Conservation (phyloP, 352 stramenopile species). For the Phytophthora ramorum region DNA sequence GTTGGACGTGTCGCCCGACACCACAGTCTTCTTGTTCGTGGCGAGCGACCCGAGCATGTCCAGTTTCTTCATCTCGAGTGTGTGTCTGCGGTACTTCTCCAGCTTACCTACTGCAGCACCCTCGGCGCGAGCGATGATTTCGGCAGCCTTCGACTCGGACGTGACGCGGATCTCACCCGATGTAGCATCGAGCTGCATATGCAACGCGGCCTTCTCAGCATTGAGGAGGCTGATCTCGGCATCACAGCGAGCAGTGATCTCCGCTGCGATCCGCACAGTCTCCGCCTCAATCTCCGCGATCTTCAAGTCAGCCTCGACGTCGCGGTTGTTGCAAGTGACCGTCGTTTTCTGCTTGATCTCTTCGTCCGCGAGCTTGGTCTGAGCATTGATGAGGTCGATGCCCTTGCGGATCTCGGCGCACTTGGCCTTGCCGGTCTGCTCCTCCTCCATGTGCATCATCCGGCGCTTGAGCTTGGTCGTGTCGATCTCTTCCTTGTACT, state of each 20-base stretch:
- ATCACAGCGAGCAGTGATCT: conserved; percentile 49
- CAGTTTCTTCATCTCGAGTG: conserved; percentile 51
- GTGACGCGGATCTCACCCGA: conserved; percentile 38
- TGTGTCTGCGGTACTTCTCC: conserved; percentile 42
- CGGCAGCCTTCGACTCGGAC: conserved; percentile 41
- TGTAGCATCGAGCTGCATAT: conserved; percentile 47
- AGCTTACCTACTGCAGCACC: conserved; percentile 49
- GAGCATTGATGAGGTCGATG: conserved; percentile 52
- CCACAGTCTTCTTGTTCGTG: conserved; percentile 48
- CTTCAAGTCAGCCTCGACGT: conserved; percentile 43
- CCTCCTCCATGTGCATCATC: conserved; percentile 71
- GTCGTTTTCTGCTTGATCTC: conserved; percentile 50
- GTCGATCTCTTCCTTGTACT: conserved; percentile 63
- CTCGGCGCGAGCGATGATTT: conserved; percentile 51
- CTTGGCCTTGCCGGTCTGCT: conserved; percentile 60
- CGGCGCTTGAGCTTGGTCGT: conserved; percentile 60
- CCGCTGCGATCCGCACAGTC: conserved; percentile 48
- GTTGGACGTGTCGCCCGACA: conserved; percentile 55
- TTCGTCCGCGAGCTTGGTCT: conserved; percentile 48
- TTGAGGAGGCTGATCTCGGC: conserved; percentile 49
- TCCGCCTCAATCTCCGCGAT: conserved; percentile 58
- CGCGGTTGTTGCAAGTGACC: conserved; percentile 51
- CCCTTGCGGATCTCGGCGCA: conserved; percentile 61
- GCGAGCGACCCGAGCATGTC: conserved; percentile 47
- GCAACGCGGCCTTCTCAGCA: conserved; percentile 43